These are phyloP conservation scores for Polymyxa betae DNA, from an alignment of 208 protist genomes.

Conservation along the genomic window DNA sequence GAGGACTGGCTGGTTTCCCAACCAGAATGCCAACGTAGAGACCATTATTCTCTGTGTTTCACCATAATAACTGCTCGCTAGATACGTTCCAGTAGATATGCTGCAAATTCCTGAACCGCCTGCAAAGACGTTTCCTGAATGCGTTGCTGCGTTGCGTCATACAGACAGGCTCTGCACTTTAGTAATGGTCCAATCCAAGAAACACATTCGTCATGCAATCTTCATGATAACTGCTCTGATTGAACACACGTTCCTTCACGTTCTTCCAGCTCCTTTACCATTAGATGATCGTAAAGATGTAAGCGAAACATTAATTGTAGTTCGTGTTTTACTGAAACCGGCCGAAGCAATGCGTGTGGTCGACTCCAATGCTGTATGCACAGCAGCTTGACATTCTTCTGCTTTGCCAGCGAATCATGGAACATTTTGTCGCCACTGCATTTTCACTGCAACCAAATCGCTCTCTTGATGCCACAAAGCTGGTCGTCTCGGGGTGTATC, in stretches of 20 bases:
- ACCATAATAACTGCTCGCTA: no score
- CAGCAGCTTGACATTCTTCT: slow-evolving; percentile 61
- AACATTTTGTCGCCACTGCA: slow-evolving; percentile 67
- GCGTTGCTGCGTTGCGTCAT: slow-evolving; percentile 69
- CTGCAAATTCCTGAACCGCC: slow-evolving; percentile 56
- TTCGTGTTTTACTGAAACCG: no score
- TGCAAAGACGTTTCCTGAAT: slow-evolving; percentile 65
- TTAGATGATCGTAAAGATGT: no score
- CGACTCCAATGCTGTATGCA: slow-evolving; percentile 34
- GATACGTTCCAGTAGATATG: slow-evolving; percentile 69
- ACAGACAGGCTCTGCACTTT: slow-evolving; percentile 72
- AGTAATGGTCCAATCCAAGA: slow-evolving; percentile 63
- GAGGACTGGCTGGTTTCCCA: slow-evolving; percentile 65
- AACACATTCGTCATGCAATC: slow-evolving; percentile 66
- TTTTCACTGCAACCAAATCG: slow-evolving; percentile 61
- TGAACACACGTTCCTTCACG: slow-evolving; percentile 69
- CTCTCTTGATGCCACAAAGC: slow-evolving; percentile 63
- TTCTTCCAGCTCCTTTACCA: slow-evolving; percentile 63
- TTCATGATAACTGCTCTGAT: slow-evolving; percentile 70
- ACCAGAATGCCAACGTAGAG: slow-evolving; percentile 58
- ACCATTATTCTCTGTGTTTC: no score
- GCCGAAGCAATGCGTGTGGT: slow-evolving; percentile 57
- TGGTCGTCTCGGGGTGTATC: slow-evolving; percentile 66
- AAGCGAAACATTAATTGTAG: neutral
- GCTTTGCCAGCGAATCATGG: slow-evolving; percentile 65